Percentiles rank a stretch among this genome's conserved stretches.
Conservation (phyloP, 495 filamentous ascomycete genomes). For the Lepraria neglecta region DNA sequence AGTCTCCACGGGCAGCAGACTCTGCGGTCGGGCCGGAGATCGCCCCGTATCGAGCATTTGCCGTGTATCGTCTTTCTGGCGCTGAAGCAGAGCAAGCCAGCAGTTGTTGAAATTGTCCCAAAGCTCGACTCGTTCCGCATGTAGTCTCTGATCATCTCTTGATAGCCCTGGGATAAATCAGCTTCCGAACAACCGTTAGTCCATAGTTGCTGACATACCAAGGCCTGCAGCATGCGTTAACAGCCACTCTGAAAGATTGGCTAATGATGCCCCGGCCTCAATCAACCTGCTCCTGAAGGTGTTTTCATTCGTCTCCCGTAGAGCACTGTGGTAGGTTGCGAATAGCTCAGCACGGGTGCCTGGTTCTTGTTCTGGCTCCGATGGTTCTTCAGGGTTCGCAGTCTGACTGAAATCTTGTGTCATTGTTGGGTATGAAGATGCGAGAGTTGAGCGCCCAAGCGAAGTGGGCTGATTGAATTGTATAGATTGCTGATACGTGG, state of each 20-base stretch:
- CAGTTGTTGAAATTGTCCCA: slow-evolving; percentile 96
- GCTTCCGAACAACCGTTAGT: slow-evolving; percentile 21
- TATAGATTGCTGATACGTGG: slow-evolving; percentile 45
- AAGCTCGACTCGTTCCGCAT: slow-evolving; percentile 65
- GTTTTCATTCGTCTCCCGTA: slow-evolving; percentile 70
- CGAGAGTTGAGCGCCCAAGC: slow-evolving; percentile 43
- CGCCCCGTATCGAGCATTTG: slow-evolving; percentile 54
- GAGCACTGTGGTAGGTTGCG: slow-evolving; percentile 69
- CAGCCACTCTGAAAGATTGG: slow-evolving; percentile 80
- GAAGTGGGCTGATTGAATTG: slow-evolving; percentile 52
- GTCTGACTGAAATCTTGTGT: slow-evolving; percentile 43
- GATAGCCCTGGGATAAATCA: slow-evolving; percentile 51
- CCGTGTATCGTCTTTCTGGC: slow-evolving; percentile 70
- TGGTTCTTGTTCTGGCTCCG: slow-evolving; percentile 19
- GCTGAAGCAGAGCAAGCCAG: slow-evolving; percentile 83
- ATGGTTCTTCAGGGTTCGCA: slow-evolving; percentile 17
- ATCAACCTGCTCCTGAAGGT: slow-evolving; percentile 66
- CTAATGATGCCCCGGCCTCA: slow-evolving; percentile 64
- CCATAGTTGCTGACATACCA: slow-evolving; percentile 54
- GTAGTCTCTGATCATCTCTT: slow-evolving; percentile 66
- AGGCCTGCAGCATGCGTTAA: slow-evolving; percentile 72
- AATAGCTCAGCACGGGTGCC: slow-evolving; percentile 46
- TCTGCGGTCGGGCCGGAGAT: slow-evolving; percentile 54
- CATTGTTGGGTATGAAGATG: slow-evolving; percentile 51
- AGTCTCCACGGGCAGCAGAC: slow-evolving; percentile 58